Evolutionary conservation across 352 stramenopile genomes (phyloP), one percentile per base, ranked within the genome.

Genomic region (Globisporangium paddicum): DNA sequence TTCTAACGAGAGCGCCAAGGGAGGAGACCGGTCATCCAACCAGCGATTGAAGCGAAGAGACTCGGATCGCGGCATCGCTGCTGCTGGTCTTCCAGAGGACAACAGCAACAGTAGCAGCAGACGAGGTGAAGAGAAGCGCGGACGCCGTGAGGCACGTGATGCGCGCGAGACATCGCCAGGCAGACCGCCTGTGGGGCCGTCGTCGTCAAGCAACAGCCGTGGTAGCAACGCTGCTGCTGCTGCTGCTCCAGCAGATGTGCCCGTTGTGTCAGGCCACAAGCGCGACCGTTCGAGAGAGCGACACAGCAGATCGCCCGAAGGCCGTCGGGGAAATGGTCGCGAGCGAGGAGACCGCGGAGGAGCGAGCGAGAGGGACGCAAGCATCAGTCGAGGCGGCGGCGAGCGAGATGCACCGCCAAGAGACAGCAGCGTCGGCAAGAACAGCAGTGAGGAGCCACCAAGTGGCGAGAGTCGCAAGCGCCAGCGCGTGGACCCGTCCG

Each of bases 401-500:
- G 46, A 53, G 28, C n/a, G 30, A 5, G 55, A 56, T 23, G 62
- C n/a, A n/a, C n/a, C n/a, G 14, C 42, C 28, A 8, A 53, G 26
- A 37, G 45, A 56, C 16, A 62, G 35, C 47, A 64, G 47, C 48
- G 66, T 58, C 51, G 60, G 57, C 21, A 73, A 54, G 48, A 48
- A 45, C 44, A 64, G 62, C 40, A 52, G 34, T 34, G 72, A 63
- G 3, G 54, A 67, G 6, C 21, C 48, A 0, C 40, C 30, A 40
- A 66, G 55, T 14, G 50, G 18, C 26, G 76, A 86, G 30, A 66
- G 53, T 8, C 67, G 64, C 26, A 93, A 90, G 63, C 65, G 77
- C 41, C 77, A 73, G 41, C 77, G 83, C 23, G 52, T 74, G 30
- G 85, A 95, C 25, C 52, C 63, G n/a, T 79, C 75, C 14, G 32